Evolutionary conservation across 1,284 basidiomycete species (phyloP).

Genomic region (Sporisorium sorghi): DNA sequence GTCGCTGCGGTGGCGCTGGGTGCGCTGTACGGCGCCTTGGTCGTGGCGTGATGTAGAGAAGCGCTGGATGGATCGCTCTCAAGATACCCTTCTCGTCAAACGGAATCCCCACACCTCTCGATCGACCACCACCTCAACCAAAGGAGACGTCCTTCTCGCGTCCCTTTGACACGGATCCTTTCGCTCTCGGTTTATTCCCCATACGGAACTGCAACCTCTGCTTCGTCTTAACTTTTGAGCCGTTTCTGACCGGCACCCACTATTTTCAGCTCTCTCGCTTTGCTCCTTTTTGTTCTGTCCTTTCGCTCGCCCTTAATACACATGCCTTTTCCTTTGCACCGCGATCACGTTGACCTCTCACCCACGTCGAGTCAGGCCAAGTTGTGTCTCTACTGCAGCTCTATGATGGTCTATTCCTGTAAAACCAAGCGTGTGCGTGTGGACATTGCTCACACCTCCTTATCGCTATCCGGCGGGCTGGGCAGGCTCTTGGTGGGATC

Average conservation of each 20-base stretch:
- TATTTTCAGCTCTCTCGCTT: background rate
- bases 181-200: background rate
- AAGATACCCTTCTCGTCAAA: slow-evolving; percentile 3
- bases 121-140: background rate
- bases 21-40: background rate
- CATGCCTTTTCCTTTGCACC: background rate
- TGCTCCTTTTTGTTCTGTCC: background rate
- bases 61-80: background rate
- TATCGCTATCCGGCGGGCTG: slow-evolving; percentile 49
- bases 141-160: no score
- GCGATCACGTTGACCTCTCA: background rate
- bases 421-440: no score
- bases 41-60: slow-evolving; percentile 6
- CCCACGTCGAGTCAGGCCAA: background rate
- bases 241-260: no score
- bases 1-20: background rate
- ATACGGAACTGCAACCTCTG: background rate
- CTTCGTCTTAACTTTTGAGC: no score
- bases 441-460: slow-evolving; percentile 17
- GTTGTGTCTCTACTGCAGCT: background rate
- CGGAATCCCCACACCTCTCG: background rate
- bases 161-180: background rate
- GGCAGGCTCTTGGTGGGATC: slow-evolving; percentile 45
- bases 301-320: background rate
- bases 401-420: background rate